Evolutionary conservation across 192 early-diverging fungal genomes (phyloP).

Genomic region (Allomyces arbusculus): DNA sequence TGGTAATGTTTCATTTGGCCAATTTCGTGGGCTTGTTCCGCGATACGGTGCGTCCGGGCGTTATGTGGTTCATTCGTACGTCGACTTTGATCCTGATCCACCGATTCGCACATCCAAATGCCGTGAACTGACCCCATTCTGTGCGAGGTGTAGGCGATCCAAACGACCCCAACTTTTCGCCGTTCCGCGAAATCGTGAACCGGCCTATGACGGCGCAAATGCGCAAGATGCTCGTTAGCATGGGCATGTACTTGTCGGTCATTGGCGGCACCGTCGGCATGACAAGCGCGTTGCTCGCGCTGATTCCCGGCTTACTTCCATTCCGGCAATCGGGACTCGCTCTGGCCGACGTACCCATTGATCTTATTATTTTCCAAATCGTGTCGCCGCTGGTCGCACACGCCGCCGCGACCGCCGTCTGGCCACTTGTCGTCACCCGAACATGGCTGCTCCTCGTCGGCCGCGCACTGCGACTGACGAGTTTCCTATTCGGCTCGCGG

Average conservation of each 20-base stretch:
- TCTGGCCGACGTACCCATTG: constrained; percentile 53
- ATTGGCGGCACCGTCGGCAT: constrained; percentile 54
- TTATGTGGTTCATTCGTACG: constrained; percentile 82
- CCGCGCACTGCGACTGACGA: constrained; percentile 41
- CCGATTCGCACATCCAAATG: no score
- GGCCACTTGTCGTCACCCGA: constrained; percentile 28
- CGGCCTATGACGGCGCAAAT: constrained; percentile 51
- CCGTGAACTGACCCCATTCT: no score
- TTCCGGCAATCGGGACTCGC: constrained; percentile 25
- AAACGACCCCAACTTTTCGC: constrained; percentile 83
- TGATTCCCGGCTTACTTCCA: constrained; percentile 7
- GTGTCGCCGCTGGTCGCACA: constrained; percentile 42
- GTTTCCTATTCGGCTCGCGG: constrained; percentile 61
- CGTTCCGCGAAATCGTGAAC: constrained; percentile 81
- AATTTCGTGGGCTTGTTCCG: constrained; percentile 62
- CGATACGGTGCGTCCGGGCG: constrained; percentile 69
- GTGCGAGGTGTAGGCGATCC: constrained; percentile 40
- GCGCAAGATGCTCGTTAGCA: constrained; percentile 59
- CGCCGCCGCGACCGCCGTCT: constrained; percentile 36
- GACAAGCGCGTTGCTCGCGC: constrained; percentile 8
- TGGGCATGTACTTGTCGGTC: constrained; percentile 63
- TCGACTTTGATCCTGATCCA: no score
- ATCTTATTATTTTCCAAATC: constrained; percentile 52
- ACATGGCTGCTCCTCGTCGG: constrained; percentile 58
- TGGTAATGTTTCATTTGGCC: constrained; percentile 87